Base-by-base conservation (phyloP, 2,329 filamentous ascomycete species). In the Aureobasidium musti region DNA sequence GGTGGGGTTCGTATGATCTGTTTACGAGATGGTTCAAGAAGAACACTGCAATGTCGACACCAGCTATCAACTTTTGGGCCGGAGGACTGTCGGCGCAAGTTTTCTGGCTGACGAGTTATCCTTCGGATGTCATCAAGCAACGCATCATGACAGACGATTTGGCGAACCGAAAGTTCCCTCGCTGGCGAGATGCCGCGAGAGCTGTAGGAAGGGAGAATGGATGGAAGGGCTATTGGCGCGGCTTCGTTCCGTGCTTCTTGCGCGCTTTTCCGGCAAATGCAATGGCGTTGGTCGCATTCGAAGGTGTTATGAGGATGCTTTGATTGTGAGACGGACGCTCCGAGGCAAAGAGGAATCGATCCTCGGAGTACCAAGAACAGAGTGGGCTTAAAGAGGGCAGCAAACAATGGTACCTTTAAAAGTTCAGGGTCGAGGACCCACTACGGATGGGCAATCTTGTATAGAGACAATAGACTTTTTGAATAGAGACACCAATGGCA, bases 231-330 rank as follows among this genome's bases (percentile, higher is more conserved):
- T 98, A 92, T 77, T 98, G 92, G 81, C 85, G 95, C 71, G 95
- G 95, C 0, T 99, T 99, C 74, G 74, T 96, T 74, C 95, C 95
- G 1, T 98, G 94, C 77, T 97, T 98, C 76, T 76, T 98, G 75
- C 83, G 95, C 70, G 95, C 95, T 3, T 98, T 98, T 77, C 95
- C 95, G 17, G 94, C 95, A 28, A 98, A 98, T 81, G 95, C 93
- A 0, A 90, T 95, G 86, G 94, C 95, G 1, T 79, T 98, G 75
- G 87, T 97, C 64, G 93, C 91, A 33, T 98, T 98, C 82, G 95
- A 99, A 78, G 91, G 89, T 2, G 90, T 95, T 19, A 76, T 78
- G 75, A 70, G 76, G 67, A 68, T 69, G 49, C 66, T 28, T 74
- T 78, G 75, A 70, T 49, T 33, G 5, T 14, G 39, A 47, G 17